These are phyloP conservation scores for Capsicum chinense DNA, from an alignment of 257 asterid genomes.

Conservation along the genomic window DNA sequence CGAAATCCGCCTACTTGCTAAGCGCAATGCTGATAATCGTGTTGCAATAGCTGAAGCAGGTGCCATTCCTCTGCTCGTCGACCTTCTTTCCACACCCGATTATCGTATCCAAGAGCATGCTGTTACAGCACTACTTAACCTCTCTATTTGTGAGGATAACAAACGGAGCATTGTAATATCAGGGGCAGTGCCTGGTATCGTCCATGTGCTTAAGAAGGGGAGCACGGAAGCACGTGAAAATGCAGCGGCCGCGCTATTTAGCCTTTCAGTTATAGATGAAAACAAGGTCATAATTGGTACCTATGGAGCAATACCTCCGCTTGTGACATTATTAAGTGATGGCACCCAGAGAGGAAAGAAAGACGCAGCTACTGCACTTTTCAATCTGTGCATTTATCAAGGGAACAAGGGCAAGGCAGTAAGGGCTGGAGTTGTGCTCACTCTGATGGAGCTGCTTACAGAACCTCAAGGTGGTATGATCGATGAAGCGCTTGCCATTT, in stretches of 20 bases:
- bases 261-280: conserved; percentile 91
- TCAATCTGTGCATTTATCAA: conserved; percentile 92
- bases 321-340: conserved; percentile 70
- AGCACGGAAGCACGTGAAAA: conserved; percentile 96
- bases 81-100: conserved; percentile 76
- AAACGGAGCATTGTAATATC: conserved; percentile 74
- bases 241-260: conserved; percentile 92
- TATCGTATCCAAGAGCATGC: conserved; percentile 94
- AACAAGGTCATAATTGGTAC: conserved; percentile 83
- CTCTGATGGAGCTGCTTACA: conserved; percentile 75
- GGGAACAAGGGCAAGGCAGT: conserved; percentile 96
- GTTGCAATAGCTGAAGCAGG: conserved; percentile 99
- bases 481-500: conserved; percentile 87
- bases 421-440: conserved; percentile 86
- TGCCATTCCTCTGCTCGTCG: conserved; percentile 82
- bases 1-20: conserved; percentile 95
- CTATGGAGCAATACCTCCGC: conserved; percentile 86
- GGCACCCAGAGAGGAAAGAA: conserved; percentile 91
- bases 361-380: conserved; percentile 92
- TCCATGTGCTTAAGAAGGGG: conserved; percentile 80
- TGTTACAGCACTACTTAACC: conserved; percentile 94
- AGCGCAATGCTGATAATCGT: conserved; percentile 90
- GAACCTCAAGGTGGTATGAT: conserved; percentile 86
- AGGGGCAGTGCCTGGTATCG: conserved; percentile 93
- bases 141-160: conserved; percentile 89